Evolutionary conservation across 352 stramenopile genomes (phyloP), one percentile per base, ranked within the genome.

Genomic region (Pythium rhizo-oryzae): DNA sequence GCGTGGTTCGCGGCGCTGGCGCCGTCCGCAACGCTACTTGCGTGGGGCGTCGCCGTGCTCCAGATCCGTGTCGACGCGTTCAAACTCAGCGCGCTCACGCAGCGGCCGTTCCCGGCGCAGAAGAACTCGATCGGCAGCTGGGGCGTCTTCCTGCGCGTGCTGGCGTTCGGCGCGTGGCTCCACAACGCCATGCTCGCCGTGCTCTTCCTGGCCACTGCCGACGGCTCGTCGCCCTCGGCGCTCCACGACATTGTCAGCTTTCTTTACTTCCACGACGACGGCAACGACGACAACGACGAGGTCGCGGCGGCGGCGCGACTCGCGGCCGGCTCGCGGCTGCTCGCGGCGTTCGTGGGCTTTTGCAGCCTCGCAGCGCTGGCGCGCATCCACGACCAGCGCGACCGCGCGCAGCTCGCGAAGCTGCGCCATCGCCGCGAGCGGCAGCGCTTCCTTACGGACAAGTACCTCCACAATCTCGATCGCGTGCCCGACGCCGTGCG

Each of bases 21-120:
- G 13, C 84, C 86, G 4, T 47, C 82, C 9, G 39, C 69, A 18
- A 71, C 62, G 19, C 41, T 85, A 0, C 28, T 92, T 0, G 78
- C 82, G 9, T 90, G 81, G 81, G 62, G 60, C 35, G 67, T 91
- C 21, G 78, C 77, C 1, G 73, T 80, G 6, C 59, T 89, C n/a
- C 84, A 91, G 70, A 74, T 90, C 56, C 84, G 82, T 11, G 71
- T 83, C 30, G 86, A 92, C 63, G 76, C 86, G 8, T 86, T 80
- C 65, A 87, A 83, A 41, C 75, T 94, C 16, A 87, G 82, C 67
- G 74, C 75, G 46, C 61, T 75, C 61, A 84, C 74, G 30, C 86
- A 94, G 72, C 80, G 86, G 16, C 86, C 86, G 6, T 89, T 89
- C 70, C 86, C 86, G 0, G 25, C 62, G 12, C 64, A 80, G 49